Evolutionary conservation across 116 monocot genomes (phyloP).

Genomic region (Dioscorea cayenensis): DNA sequence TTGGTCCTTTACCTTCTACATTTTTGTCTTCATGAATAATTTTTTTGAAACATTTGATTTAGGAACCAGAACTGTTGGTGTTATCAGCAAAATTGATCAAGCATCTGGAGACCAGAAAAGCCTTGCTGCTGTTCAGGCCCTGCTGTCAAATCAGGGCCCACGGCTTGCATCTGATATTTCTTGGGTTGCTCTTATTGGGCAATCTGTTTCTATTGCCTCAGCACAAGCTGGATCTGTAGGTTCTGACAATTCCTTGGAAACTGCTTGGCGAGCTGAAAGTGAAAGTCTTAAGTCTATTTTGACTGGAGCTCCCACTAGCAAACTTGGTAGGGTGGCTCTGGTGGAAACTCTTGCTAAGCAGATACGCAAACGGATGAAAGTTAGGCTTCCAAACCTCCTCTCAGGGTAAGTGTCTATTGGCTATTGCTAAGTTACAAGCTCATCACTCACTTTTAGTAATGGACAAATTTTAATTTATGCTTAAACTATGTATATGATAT

Average conservation of each 20-base stretch:
- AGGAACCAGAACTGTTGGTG: conserved; percentile 95
- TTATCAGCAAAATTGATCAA: conserved; percentile 98
- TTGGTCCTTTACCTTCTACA: not conserved
- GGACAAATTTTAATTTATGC: not conserved
- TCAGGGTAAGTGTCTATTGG: conserved; percentile 51
- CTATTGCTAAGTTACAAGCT: conserved; percentile 5
- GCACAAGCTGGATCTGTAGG: conserved; percentile 86
- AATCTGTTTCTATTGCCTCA: conserved; percentile 94
- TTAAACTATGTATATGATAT: not conserved
- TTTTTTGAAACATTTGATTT: not conserved
- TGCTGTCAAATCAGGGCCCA: conserved; percentile 81
- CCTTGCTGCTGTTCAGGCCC: conserved; percentile 76
- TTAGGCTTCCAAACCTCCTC: conserved; percentile 88
- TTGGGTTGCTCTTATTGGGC: conserved; percentile 94
- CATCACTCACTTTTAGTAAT: not conserved
- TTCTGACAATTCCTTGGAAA: conserved; percentile 80
- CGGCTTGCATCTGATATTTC: conserved; percentile 77
- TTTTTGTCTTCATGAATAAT: not conserved
- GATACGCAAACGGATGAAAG: conserved; percentile 83
- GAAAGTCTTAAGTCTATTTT: conserved; percentile 85
- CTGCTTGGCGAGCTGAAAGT: conserved; percentile 91
- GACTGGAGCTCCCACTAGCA: conserved; percentile 63
- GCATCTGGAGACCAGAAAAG: conserved; percentile 81
- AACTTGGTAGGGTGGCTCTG: conserved; percentile 86
- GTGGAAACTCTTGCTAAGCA: conserved; percentile 87